Conservation (phyloP, 495 filamentous ascomycete species). For the Neurospora sp. region DNA sequence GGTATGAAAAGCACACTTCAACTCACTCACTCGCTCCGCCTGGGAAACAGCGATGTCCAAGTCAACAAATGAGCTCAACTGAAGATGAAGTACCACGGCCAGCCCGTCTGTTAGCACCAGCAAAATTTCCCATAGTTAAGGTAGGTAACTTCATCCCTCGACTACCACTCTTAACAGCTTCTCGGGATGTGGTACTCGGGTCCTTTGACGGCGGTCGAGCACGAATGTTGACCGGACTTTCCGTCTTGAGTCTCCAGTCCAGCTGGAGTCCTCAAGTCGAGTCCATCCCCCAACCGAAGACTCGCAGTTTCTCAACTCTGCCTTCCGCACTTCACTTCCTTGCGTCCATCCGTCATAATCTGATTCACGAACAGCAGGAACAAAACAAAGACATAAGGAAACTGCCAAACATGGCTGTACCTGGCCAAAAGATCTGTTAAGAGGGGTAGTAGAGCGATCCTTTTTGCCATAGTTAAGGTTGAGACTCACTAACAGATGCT, state of each 20-base stretch:
- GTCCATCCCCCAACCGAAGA: too few species aligned
- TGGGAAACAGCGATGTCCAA: background rate
- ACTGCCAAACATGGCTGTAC: background rate
- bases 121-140: background rate
- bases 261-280: too few species aligned
- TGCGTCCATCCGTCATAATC: too few species aligned
- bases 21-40: background rate
- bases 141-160: background rate
- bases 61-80: background rate
- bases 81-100: background rate
- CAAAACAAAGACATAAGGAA: background rate
- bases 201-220: background rate
- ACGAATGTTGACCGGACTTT: background rate
- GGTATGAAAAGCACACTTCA: background rate
- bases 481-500: background rate
- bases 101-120: background rate
- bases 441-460: background rate
- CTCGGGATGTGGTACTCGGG: background rate
- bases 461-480: background rate
- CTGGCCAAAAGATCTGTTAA: background rate
- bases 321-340: too few species aligned
- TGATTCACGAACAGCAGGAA: too few species aligned
- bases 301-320: too few species aligned
- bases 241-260: background rate
- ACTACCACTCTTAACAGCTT: background rate